Conservation (phyloP, 495 filamentous ascomycete species). For the Aspergillus panamensis region DNA sequence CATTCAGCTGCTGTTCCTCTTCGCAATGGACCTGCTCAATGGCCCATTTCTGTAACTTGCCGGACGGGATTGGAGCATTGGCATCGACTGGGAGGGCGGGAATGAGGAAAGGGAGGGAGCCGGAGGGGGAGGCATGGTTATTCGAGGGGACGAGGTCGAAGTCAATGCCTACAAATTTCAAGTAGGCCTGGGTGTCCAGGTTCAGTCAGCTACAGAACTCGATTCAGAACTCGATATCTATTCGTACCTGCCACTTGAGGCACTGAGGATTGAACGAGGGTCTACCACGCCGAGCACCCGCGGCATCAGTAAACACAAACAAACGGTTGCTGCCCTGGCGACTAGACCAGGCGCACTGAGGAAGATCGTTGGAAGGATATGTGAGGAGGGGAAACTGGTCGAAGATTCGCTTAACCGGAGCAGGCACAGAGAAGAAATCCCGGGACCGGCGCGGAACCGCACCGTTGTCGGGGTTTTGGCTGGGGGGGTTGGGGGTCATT, state of each 20-base stretch:
- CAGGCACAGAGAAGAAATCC: conserved; percentile 63
- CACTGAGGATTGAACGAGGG: conserved; percentile 92
- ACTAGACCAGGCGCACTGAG: conserved; percentile 53
- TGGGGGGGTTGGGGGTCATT: conserved; percentile 36
- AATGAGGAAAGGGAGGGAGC: conserved; percentile 82
- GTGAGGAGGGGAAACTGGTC: conserved; percentile 73
- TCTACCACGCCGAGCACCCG: conserved; percentile 56
- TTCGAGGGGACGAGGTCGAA: conserved; percentile 70
- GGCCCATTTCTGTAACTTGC: conserved; percentile 68
- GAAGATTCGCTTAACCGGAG: conserved; percentile 76
- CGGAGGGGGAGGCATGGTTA: conserved; percentile 90
- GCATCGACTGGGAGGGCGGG: conserved; percentile 40
- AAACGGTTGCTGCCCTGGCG: conserved; percentile 56
- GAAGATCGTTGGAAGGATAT: conserved; percentile 76
- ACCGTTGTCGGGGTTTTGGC: conserved; percentile 23
- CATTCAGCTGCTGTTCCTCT: conserved; percentile 51
- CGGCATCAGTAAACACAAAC: conserved; percentile 71
- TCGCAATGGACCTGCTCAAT: conserved; percentile 46
- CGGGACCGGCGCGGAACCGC: conserved; percentile 20
- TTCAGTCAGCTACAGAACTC: neutral
- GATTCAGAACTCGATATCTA: neutral
- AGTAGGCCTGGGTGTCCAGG: conserved; percentile 60
- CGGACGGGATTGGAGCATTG: conserved; percentile 55
- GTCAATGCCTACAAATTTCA: conserved; percentile 70
- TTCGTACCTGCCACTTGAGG: conserved; percentile 90